Evolutionary conservation across 2,329 filamentous ascomycete species (phyloP), one percentile per base, ranked within the genome.

Genomic region (Aspergillus neoniger): DNA sequence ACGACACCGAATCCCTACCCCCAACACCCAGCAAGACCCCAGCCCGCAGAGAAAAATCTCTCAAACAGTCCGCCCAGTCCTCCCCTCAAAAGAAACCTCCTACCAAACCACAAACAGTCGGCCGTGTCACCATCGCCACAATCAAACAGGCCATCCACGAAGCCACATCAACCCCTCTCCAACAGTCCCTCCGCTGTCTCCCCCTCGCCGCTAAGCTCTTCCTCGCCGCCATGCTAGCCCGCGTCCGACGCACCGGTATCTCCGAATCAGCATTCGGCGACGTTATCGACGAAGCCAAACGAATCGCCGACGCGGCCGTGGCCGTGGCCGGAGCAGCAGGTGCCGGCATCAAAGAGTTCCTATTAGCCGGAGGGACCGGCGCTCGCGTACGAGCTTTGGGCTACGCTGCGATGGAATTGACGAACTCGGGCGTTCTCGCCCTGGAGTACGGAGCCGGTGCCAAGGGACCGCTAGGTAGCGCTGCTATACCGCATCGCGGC

Each of bases 141-240:
- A 90, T 98, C 74, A 96, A 96, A 76, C 88, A 91, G 72, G 95
- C 95, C 38, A 98, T 99, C 76, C 91, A 91, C 70, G 95, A 99
- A 79, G 93, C 94, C 5, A 98, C 94, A 0, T 92, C 91, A 4
- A 96, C 91, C 59, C 95, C 95, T 2, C 81, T 97, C 60, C 94
- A 97, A 73, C 91, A 95, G 73, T 92, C 92, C 71, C 84, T 99
- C 38, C 90, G 92, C 53, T 85, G 88, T 17, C 84, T 98, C 21
- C 91, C 95, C 0, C 83, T 97, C 44, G 85, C 88, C 25, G 88
- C 89, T 12, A 97, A 97, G 72, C 81, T 98, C 38, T 88, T 98
- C 67, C 86, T 99, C 55, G 88, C 91, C 1, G 92, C 92, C 6
- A 81, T 99, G 15, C 78, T 97, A 39, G 85, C 91, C 28, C 86